Evolutionary conservation across 129 eudicot species (phyloP), one percentile per base, ranked within the genome.

Genomic region (Erigeron canadensis): DNA sequence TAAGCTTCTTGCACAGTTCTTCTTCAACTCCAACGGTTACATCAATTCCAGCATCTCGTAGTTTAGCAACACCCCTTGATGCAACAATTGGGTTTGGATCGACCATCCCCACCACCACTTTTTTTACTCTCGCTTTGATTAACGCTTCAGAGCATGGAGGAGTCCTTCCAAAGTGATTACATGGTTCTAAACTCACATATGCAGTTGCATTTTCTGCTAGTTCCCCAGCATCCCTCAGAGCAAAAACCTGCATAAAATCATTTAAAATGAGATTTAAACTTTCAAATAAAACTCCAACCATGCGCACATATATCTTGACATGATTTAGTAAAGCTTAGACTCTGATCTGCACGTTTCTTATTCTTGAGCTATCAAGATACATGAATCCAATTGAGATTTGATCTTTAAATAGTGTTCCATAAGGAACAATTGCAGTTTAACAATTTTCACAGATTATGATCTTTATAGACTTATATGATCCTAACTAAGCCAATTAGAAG

Each of bases 71-170:
- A 16, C 97, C 99, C 50, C 80, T 81, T 46, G 99, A 95, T 13
- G 93, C 93, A n/a, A 95, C 99, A 73, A 95, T 77, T 0, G 99
- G 96, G 77, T 95, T 95, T 13, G 94, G 99, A 75, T 95, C 99
- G 43, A 95, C 97, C 99, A 90, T 95, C 45, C 99, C 99, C 39
- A 95, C 85, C 70, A 95, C 99, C 46, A 90, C 97, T 22, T 75
- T 87, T 77, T 83, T 88, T 73, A 95, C 86, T 84, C 86, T 86
- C 41, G 97, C 96, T 79, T 89, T 89, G 56, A 94, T 81, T 19
- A 94, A 73, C 53, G 98, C 98, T 82, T 94, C 97, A 15, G 90
- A 77, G 62, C 98, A 94, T 13, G 98, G 97, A n/a, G 98, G 98
- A 70, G 98, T 94, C 80, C 97, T 87, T 41, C 98, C 98, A 54